Percentiles rank a stretch among this genome's conserved stretches.
Evolutionary conservation across 306 rosid genomes (phyloP).

Genomic region (Prunus mongolica): DNA sequence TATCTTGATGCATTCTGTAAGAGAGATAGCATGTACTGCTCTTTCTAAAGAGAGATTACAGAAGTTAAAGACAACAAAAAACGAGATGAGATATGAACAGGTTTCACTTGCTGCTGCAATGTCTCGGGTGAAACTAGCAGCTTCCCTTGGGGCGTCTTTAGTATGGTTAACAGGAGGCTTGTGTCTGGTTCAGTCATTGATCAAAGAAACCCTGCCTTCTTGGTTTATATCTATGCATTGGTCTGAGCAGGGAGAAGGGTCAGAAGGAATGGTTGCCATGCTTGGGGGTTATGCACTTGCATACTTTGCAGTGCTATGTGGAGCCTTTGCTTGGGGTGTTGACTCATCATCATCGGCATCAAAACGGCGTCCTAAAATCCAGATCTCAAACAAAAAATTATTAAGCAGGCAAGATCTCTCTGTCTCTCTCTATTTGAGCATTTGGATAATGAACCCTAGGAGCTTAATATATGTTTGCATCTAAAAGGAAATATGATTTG

Average conservation of each 20-base stretch:
- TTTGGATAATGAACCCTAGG: constrained; percentile 11
- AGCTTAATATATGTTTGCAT: neutral
- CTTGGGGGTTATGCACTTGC: constrained; percentile 88
- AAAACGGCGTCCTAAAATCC: constrained; percentile 71
- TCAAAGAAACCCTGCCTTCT: constrained; percentile 87
- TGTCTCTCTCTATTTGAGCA: neutral
- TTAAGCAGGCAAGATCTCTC: constrained; percentile 57
- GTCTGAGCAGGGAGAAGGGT: constrained; percentile 49
- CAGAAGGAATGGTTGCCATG: constrained; percentile 75
- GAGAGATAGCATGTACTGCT: constrained; percentile 53
- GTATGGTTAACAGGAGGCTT: constrained; percentile 87
- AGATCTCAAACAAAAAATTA: constrained; percentile 78
- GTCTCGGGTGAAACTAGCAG: constrained; percentile 81
- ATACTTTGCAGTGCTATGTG: constrained; percentile 73
- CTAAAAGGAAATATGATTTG: no score
- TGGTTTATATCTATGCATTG: constrained; percentile 86
- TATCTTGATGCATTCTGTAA: constrained; percentile 73
- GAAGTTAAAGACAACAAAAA: constrained; percentile 47
- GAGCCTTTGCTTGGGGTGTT: constrained; percentile 91
- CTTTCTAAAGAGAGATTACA: constrained; percentile 42
- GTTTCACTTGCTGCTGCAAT: constrained; percentile 71
- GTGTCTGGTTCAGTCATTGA: constrained; percentile 65
- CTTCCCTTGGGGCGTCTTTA: constrained; percentile 84
- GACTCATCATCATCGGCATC: constrained; percentile 82
- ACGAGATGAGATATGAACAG: constrained; percentile 47